These are phyloP conservation scores for Picea mariana DNA, from an alignment of 83 land plant genomes.

Conservation along the genomic window DNA sequence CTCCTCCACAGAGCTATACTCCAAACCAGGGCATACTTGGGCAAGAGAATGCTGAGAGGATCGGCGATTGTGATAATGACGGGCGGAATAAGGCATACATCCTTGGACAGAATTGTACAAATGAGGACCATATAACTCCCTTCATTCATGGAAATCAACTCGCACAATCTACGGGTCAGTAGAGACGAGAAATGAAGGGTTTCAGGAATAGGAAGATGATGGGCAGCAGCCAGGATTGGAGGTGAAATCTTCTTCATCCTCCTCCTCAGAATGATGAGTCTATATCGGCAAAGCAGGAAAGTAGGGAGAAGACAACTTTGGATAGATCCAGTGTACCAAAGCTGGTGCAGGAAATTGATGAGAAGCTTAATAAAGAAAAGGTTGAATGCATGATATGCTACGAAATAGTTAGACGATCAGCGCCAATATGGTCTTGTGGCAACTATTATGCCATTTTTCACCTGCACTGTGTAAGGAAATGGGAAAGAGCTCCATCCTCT, in stretches of 20 bases:
- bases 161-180: neutral
- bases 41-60: neutral
- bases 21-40: too few relatives aligned
- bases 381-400: conserved; percentile 99
- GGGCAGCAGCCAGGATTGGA: conserved; percentile 15
- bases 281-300: neutral
- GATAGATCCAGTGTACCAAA: conserved; percentile 49
- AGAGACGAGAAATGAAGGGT: neutral
- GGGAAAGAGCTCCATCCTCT: conserved; percentile 94
- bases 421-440: conserved; percentile 91
- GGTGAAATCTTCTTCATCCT: neutral
- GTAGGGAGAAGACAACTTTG: conserved; percentile 9
- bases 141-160: neutral
- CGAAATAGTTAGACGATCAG: conserved; percentile 77
- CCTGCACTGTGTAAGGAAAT: conserved; percentile 78
- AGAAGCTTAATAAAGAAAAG: conserved; percentile 68
- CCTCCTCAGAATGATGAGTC: neutral
- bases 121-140: neutral
- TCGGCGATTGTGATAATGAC: neutral
- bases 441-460: conserved; percentile 93
- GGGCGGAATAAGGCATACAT: neutral
- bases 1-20: too few relatives aligned
- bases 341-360: conserved; percentile 92
- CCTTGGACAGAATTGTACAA: neutral
- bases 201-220: neutral